Percentiles rank a stretch among this genome's conserved stretches.
phyloP scores from a whole-genome alignment of 2,329 filamentous ascomycete species.

The Paradendryphiella salina region DNA sequence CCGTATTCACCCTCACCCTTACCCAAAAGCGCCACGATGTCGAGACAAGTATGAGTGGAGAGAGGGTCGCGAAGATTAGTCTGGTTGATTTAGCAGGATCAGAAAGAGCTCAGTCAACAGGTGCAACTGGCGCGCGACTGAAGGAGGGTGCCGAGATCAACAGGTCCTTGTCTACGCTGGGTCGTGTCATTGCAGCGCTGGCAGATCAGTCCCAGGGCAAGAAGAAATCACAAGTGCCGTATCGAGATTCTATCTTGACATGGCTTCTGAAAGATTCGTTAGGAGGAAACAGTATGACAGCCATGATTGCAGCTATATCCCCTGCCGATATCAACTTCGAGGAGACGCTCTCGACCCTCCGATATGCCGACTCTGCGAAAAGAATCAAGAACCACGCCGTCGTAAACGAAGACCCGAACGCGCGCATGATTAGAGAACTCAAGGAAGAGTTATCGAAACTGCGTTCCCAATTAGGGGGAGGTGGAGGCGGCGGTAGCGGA shows the following conservation, averaged over 20 bases:
- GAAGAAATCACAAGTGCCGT: constrained; percentile 83
- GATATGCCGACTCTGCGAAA: constrained; percentile 97
- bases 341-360: constrained; percentile 90
- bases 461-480: constrained; percentile 73
- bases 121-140: constrained; percentile 88
- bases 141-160: constrained; percentile 99
- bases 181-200: constrained; percentile 93
- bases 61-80: constrained; percentile 97
- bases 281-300: constrained; percentile 98
- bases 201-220: constrained; percentile 87
- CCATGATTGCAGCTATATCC: constrained; percentile 99
- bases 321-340: constrained; percentile 99
- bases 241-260: constrained; percentile 93
- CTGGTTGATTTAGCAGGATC: constrained; percentile 97
- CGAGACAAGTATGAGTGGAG: constrained; percentile 94
- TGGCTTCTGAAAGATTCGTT: constrained; percentile 97
- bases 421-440: constrained; percentile 95
- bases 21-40: constrained; percentile 90
- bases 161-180: constrained; percentile 90
- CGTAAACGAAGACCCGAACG: constrained; percentile 98
- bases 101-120: constrained; percentile 94
- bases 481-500: constrained; percentile 47
- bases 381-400: constrained; percentile 99
- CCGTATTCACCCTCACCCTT: constrained; percentile 93
- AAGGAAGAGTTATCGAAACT: constrained; percentile 91